Base-by-base conservation (phyloP, 768 basidiomycete genomes). In the Suillus paluster region DNA sequence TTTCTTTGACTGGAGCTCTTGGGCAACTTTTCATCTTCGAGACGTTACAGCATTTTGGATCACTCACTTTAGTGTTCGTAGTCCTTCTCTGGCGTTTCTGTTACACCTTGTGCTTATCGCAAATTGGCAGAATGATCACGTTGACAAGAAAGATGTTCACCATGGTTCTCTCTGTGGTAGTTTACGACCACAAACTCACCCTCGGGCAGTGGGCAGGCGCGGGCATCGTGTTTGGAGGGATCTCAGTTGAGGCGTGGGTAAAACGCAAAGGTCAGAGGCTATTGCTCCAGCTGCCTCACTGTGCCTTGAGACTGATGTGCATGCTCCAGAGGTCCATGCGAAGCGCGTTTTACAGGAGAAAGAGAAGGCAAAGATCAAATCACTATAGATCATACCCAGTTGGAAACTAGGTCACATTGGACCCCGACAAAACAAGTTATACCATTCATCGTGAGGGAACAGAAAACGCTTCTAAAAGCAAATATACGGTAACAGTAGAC, bases 1-100 rank as follows among this genome's bases (percentile, higher is more conserved):
- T 95, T 72, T 90, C 94, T 17, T 73, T 95, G 12, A 92, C 94
- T 0, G 97, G 97, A 44, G 93, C 97, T 1, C 81, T 99, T 41
- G 97, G 97, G 0, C 97, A 99, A 75, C 78, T 99, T 8, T 99
- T 99, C 78, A 99, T 99, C 64, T 99, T 98, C 64, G 96, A 97
- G 80, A 97, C 96, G 0, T 78, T 95, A 64, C 90, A 94, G 63
- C 91, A 93, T 71, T 97, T 95, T 71, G 95, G 95, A 25, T 93
- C 91, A 2, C 80, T 97, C 62, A 95, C 94, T 4, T 79, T 96
- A 36, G 92, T 94, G 92, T 94, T 82, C 61, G 86, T 78, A n/a
- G 30, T 46, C 69, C 63, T 34, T 55, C 42, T 21, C 11, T 50
- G 3, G n/a, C 4, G 52, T 46, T 45, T 50, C 33, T 50, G 12